Evolutionary conservation across 2,329 filamentous ascomycete genomes (phyloP).

Genomic region (Aspergillus glaucus): DNA sequence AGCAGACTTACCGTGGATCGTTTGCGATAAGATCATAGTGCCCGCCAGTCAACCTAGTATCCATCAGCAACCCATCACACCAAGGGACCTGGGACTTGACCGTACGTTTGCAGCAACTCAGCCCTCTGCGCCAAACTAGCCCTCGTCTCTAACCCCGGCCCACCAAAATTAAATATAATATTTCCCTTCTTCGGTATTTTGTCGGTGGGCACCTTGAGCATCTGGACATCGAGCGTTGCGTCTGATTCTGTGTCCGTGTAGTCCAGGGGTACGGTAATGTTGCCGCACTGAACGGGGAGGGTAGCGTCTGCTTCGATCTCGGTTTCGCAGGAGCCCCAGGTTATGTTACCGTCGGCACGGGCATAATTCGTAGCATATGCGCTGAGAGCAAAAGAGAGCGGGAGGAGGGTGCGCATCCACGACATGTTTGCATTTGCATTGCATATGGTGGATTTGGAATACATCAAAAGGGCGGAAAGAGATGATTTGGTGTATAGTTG

Average conservation of each 20-base stretch:
- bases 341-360: not conserved
- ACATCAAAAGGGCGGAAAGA: too few relatives aligned
- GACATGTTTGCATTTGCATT: too few relatives aligned
- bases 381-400: not conserved
- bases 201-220: slow-evolving; percentile 1
- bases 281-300: not conserved
- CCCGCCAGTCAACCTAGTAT: not conserved
- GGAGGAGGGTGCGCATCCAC: not conserved
- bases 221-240: not conserved
- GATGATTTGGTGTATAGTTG: too few relatives aligned
- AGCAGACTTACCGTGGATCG: not conserved
- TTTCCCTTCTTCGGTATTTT: not conserved
- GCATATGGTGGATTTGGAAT: too few relatives aligned
- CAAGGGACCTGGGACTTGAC: too few relatives aligned
- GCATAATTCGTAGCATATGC: not conserved
- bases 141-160: not conserved
- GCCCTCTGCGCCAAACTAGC: not conserved
- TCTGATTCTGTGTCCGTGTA: not conserved
- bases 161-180: slow-evolving; percentile 3
- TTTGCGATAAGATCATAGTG: not conserved
- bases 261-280: slow-evolving; percentile 2
- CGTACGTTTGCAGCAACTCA: not conserved
- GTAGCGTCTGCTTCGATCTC: not conserved
- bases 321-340: not conserved
- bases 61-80: not conserved